Base-by-base conservation (phyloP, 495 filamentous ascomycete genomes). In the Aspergillus steynii region DNA sequence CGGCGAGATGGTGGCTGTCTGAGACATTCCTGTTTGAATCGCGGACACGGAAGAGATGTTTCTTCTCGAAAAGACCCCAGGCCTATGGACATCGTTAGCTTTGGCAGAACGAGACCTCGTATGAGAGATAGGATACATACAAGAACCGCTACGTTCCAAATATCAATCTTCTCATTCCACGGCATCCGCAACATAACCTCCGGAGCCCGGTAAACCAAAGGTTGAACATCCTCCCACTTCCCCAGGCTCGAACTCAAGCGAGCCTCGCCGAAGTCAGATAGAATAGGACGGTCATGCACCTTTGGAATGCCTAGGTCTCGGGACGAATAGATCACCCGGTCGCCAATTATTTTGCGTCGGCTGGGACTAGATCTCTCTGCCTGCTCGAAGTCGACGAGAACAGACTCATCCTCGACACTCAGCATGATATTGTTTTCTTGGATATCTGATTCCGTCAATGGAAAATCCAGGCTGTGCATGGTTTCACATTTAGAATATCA, bases 11-110 rank as follows among this genome's bases (percentile, higher is more conserved):
- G 20, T 80, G 67, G 5, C 66, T 69, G 14, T 68, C 72, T 20
- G 68, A 69, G 29, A 74, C 69, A 0, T 71, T 53, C 10, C 60
- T 59, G 15, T 77, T 68, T 15, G 70, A 63, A 63, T 81, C 73
- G 6, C 56, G 29, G 29, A 71, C 75, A 7, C 61, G 53, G 57
- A 84, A 83, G n/a, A 82, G 63, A 60, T 72, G 67, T 6, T 65
- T 58, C 15, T 68, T 65, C 63, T 82, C 73, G 56, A 80, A 80
- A 4, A 83, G 58, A 61, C 80, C 71, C 78, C 77, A 82, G 10
- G 74, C 63, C 77, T 79, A 57, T 52, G 20, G 14, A 29, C 5
- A 1, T 53, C 12, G 50, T 42, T 48, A 48, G 25, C 26, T 42
- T 20, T 31, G 46, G 37, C 25, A n/a, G 26, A 2, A 20, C 8